Evolutionary conservation across 208 protist species (phyloP).

Genomic region (Spongospora subterranea): DNA sequence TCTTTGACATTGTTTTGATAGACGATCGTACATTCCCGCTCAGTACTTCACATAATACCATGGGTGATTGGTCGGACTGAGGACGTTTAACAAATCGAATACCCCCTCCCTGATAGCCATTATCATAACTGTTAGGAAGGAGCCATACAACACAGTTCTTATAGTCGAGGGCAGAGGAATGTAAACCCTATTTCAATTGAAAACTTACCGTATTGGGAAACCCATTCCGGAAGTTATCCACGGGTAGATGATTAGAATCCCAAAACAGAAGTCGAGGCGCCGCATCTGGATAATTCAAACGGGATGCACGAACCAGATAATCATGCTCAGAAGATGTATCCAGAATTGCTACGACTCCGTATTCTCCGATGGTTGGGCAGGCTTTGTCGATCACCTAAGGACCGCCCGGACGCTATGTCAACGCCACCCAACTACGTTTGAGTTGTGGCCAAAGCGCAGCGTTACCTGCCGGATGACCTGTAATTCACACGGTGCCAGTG

Average conservation of each 20-base stretch:
- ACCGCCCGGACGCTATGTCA: neutral
- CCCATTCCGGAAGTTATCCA: neutral
- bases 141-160: too few species aligned
- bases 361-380: neutral
- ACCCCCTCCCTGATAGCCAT: too few species aligned
- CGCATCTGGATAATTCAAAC: neutral
- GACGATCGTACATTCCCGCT: too few species aligned
- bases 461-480: neutral
- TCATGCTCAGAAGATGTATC: neutral
- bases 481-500: neutral
- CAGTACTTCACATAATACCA: constrained; percentile 13
- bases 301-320: constrained; percentile 6
- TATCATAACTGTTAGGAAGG: too few species aligned
- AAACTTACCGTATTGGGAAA: neutral
- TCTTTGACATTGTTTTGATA: too few species aligned
- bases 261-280: constrained; percentile 40
- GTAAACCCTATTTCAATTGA: too few species aligned
- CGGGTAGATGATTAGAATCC: neutral
- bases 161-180: too few species aligned
- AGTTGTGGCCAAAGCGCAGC: neutral
- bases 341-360: neutral
- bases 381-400: neutral
- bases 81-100: neutral
- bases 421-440: neutral
- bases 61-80: neutral